Percentiles rank a stretch among this genome's conserved stretches.
phyloP scores from a whole-genome alignment of 2,329 filamentous ascomycete species.

The Cordyceps tenuipes region DNA sequence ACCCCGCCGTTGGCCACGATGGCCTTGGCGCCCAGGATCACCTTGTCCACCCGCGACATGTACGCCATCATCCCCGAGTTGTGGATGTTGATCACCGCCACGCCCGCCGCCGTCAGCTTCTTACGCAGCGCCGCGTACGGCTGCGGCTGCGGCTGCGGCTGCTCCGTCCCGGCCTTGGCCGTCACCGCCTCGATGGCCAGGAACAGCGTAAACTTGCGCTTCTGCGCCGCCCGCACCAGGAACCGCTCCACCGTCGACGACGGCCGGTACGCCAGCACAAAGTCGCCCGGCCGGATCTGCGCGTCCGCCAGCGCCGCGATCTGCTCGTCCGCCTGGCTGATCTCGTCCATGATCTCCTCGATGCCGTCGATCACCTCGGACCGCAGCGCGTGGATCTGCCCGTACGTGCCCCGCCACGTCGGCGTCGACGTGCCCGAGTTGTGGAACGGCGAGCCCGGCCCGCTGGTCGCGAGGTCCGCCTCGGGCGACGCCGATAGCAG shows the following conservation, averaged over 20 bases:
- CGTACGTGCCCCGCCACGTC: conserved; percentile 27
- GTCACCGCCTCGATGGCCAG: conserved; percentile 58
- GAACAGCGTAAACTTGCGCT: conserved; percentile 86
- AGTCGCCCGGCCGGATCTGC: conserved; percentile 88
- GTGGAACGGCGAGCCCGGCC: conserved; percentile 38
- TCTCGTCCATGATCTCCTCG: conserved; percentile 90
- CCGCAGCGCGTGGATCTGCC: conserved; percentile 61
- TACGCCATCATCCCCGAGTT: conserved; percentile 84
- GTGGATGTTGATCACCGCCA: conserved; percentile 74
- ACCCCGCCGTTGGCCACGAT: conserved; percentile 85
- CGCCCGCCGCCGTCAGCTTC: conserved; percentile 66
- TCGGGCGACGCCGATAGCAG: conserved; percentile 67
- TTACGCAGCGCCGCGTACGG: conserved; percentile 62
- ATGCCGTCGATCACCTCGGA: conserved; percentile 92
- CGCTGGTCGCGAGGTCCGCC: conserved; percentile 27
- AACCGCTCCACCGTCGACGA: conserved; percentile 85
- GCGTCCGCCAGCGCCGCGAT: conserved; percentile 83
- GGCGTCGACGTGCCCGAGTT: conserved; percentile 44
- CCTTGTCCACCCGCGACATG: conserved; percentile 93
- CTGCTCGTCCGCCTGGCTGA: conserved; percentile 86
- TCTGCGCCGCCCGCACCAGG: conserved; percentile 75
- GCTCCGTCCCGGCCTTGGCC: conserved; percentile 28
- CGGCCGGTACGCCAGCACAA: conserved; percentile 81
- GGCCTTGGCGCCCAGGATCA: conserved; percentile 79
- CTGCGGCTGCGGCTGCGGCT: too few species aligned